Evolutionary conservation across 2,329 filamentous ascomycete species (phyloP).

Genomic region (Venturia aucupariae): DNA sequence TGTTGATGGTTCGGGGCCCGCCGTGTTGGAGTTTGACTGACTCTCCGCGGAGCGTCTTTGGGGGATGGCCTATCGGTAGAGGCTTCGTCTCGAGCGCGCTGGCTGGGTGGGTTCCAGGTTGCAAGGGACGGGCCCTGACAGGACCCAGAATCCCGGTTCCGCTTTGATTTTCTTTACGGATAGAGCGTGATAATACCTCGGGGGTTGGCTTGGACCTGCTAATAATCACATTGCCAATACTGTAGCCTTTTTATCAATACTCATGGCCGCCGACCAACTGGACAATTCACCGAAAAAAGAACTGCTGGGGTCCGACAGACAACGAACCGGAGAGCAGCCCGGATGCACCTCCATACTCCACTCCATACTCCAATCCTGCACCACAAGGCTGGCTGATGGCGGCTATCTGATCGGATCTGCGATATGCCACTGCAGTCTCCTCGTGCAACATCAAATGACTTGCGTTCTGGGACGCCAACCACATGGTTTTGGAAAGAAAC

Average conservation of each 20-base stretch:
- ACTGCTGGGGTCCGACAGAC: not conserved
- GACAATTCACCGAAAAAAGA: not conserved
- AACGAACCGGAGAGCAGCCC: not conserved
- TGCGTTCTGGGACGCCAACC: not conserved
- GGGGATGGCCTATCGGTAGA: not conserved
- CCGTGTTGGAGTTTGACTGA: not conserved
- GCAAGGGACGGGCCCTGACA: not conserved
- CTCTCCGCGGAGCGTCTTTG: not conserved
- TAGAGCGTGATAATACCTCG: not conserved
- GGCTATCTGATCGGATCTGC: slow-evolving; percentile 6
- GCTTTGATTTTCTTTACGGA: not conserved
- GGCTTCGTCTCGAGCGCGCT: slow-evolving; percentile 3
- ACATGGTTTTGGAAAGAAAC: not conserved
- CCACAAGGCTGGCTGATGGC: slow-evolving; percentile 3
- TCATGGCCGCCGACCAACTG: not conserved
- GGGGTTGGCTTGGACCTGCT: no score
- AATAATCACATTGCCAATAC: no score
- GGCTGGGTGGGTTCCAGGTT: not conserved
- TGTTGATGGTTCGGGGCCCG: not conserved
- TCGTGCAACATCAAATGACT: not conserved
- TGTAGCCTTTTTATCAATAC: not conserved
- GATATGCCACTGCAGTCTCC: not conserved
- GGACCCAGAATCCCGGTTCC: slow-evolving; percentile 2
- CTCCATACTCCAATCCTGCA: not conserved
- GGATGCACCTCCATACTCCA: not conserved